Percentiles rank a stretch among this genome's conserved stretches.
Evolutionary conservation across 2,329 filamentous ascomycete species (phyloP).

Genomic region (Chalara sp.): DNA sequence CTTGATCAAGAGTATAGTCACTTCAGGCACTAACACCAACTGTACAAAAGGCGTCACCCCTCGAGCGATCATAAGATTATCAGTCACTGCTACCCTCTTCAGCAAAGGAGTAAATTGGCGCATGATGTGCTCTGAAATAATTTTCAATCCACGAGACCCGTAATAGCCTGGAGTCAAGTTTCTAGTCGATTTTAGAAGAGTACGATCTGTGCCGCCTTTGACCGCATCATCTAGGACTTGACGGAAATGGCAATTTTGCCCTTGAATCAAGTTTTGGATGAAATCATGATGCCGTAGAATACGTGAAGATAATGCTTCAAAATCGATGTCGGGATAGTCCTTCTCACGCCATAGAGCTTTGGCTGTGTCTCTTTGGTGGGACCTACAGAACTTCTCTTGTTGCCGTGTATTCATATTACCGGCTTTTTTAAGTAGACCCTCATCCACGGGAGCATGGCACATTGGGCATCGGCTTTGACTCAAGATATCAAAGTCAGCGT

Average conservation of each 20-base stretch:
- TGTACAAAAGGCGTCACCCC: constrained; percentile 66
- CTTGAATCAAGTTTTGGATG: constrained; percentile 53
- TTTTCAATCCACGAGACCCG: constrained; percentile 63
- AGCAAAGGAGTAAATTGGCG: constrained; percentile 51
- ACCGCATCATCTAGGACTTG: constrained; percentile 47
- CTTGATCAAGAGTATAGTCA: constrained; percentile 46
- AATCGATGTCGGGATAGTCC: constrained; percentile 65
- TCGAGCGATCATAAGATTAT: constrained; percentile 58
- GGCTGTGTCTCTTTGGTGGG: constrained; percentile 53
- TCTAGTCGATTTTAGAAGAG: constrained; percentile 45
- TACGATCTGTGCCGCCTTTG: constrained; percentile 50
- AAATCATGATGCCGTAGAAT: constrained; percentile 48
- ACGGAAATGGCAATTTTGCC: constrained; percentile 51
- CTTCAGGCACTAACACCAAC: constrained; percentile 69
- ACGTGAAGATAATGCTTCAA: constrained; percentile 53
- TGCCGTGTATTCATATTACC: constrained; percentile 47
- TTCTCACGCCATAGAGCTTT: constrained; percentile 33
- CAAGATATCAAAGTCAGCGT: no score
- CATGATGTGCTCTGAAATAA: constrained; percentile 67
- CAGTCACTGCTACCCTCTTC: constrained; percentile 54
- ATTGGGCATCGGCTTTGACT: constrained; percentile 47
- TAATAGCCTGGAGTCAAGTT: constrained; percentile 73
- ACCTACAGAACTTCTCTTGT: constrained; percentile 57
- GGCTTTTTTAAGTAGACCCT: constrained; percentile 45
- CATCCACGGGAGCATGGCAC: constrained; percentile 55